Percentiles rank a stretch among this genome's conserved stretches.
Conservation (phyloP, 2,329 filamentous ascomycete genomes). For the Calonectria multiphialidica region DNA sequence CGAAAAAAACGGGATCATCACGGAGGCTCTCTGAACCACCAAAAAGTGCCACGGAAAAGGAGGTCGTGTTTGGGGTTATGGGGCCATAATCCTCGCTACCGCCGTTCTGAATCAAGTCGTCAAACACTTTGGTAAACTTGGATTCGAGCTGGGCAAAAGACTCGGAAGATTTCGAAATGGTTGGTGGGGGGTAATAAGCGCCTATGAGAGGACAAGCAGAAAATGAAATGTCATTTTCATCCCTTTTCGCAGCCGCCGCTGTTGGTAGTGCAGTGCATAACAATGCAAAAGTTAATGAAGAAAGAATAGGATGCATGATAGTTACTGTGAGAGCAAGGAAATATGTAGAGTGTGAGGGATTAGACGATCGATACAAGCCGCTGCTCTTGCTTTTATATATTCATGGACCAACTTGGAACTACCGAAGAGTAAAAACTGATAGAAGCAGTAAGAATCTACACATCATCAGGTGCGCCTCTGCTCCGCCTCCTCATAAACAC, state of each 20-base stretch:
- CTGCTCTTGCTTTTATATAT: not conserved
- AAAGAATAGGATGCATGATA: conserved; percentile 6
- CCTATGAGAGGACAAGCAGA: conserved; percentile 36
- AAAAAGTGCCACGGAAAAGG: conserved; percentile 35
- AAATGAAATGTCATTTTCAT: conserved; percentile 25
- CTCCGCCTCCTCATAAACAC: not conserved
- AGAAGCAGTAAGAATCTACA: not conserved
- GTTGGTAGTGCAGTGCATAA: not conserved
- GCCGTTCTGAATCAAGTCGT: conserved; percentile 26
- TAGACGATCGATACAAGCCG: not conserved
- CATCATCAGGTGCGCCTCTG: not conserved
- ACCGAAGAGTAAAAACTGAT: not conserved
- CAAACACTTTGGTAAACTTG: conserved; percentile 23
- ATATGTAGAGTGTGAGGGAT: not conserved
- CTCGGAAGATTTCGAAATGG: conserved; percentile 18
- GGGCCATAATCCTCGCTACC: conserved; percentile 33
- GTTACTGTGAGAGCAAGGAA: not conserved
- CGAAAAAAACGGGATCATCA: conserved; percentile 30
- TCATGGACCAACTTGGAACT: too few relatives aligned
- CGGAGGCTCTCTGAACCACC: conserved; percentile 22
- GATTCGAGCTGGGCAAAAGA: conserved; percentile 1
- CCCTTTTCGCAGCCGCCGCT: not conserved
- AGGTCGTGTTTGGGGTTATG: conserved; percentile 32
- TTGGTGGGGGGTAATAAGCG: conserved; percentile 35
- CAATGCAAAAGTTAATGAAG: not conserved